Evolutionary conservation across 1,139 yeast species (phyloP).

Genomic region (Sugiyamaella sp.): DNA sequence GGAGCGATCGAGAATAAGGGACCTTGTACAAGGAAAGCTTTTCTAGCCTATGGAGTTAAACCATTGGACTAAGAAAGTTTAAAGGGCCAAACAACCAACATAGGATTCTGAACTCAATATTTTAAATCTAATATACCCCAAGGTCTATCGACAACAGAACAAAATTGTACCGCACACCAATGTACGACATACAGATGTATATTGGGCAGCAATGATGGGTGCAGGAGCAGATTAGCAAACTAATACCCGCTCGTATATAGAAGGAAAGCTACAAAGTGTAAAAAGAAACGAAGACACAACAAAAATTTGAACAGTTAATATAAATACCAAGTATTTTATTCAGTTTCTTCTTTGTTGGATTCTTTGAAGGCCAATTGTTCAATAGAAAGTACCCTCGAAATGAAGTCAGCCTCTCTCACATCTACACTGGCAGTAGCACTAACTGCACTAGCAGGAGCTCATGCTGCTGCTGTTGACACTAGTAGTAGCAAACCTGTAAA

Average conservation of each 20-base stretch:
- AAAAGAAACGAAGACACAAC: not conserved
- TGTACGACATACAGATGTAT: too few relatives aligned
- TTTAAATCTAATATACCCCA: not conserved
- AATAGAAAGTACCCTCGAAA: constrained; percentile 9
- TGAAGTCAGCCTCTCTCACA: not conserved
- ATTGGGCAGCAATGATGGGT: too few relatives aligned
- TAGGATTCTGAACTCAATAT: not conserved
- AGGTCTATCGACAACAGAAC: not conserved
- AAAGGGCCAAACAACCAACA: not conserved
- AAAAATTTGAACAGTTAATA: not conserved
- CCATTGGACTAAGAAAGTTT: not conserved
- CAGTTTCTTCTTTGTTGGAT: not conserved
- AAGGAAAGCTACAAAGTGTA: not conserved
- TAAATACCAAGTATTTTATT: not conserved
- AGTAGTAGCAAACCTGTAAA: constrained; percentile 13
- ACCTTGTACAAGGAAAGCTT: not conserved
- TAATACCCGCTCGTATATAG: not conserved
- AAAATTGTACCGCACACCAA: too few relatives aligned
- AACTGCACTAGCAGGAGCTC: constrained; percentile 1
- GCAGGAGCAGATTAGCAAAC: too few relatives aligned
- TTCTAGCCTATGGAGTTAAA: too few relatives aligned
- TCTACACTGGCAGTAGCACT: not conserved
- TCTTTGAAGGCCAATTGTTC: not conserved
- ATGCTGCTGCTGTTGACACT: constrained; percentile 10
- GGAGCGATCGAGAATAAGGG: not conserved